Conservation (phyloP, 805 yeast genomes). For the Priceomyces medius region DNA sequence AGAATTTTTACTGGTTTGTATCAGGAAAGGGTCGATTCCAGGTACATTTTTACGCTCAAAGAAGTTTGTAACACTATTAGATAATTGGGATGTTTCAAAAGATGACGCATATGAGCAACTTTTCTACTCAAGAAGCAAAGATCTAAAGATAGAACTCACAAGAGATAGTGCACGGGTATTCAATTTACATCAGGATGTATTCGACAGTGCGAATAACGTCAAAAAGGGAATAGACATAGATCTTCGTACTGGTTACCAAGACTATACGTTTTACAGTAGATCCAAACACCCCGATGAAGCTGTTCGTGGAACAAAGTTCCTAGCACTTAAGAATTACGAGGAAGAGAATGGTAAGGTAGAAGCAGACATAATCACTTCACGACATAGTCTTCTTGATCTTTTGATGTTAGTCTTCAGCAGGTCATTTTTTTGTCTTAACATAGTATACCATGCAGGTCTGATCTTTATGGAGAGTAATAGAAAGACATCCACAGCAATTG, state of each 20-base stretch:
- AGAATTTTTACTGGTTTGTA: slow-evolving; percentile 1
- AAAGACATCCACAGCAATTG: not conserved
- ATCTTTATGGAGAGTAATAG: slow-evolving; percentile 8
- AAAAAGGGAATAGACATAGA: slow-evolving; percentile 3
- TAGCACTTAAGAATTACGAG: slow-evolving; percentile 7
- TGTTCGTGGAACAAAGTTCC: slow-evolving; percentile 9
- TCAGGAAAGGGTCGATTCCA: slow-evolving; percentile 8
- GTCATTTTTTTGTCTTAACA: slow-evolving; percentile 1
- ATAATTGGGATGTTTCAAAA: slow-evolving; percentile 1
- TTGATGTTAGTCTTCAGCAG: slow-evolving; percentile 3
- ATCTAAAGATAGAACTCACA: slow-evolving; percentile 3
- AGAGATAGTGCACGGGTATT: slow-evolving; percentile 7
- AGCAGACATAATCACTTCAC: slow-evolving; percentile 8
- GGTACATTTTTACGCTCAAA: slow-evolving; percentile 5
- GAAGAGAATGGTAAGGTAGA: slow-evolving; percentile 1
- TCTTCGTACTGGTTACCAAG: slow-evolving; percentile 6
- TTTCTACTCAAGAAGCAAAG: slow-evolving; percentile 8
- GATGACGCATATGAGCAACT: slow-evolving; percentile 7
- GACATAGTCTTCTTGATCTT: slow-evolving; percentile 9
- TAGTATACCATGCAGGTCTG: slow-evolving; percentile 8
- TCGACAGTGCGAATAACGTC: not conserved
- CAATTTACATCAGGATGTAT: slow-evolving; percentile 3
- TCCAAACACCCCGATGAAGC: slow-evolving; percentile 2
- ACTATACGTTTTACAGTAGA: slow-evolving; percentile 6
- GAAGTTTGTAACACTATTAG: slow-evolving; percentile 5